Evolutionary conservation across 345 rosid genomes (phyloP), one percentile per base, ranked within the genome.

Genomic region (Salix udensis): DNA sequence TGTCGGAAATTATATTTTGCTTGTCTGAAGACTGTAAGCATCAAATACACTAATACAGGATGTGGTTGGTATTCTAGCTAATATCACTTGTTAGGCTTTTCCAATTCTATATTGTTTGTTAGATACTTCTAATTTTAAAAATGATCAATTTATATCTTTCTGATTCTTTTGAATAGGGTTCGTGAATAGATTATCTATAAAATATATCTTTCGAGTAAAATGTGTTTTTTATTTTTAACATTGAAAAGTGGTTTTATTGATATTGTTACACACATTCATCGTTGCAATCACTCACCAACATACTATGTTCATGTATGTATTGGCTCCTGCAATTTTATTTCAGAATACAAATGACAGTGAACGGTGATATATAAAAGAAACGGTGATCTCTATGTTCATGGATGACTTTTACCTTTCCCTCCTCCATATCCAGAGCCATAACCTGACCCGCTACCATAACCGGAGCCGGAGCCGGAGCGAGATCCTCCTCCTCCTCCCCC

Each of bases 341-440:
- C 52, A 46, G 58, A 34, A 34, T 55, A 65, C 80, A 77, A 79
- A 68, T 44, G 24, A 13, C 61, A 30, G 1, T 70, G 15, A 15
- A 11, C 10, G 15, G 4, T 10, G 46, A 5, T 36, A 39, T 37
- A 15, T 37, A 46, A 19, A 10, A 53, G 46, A 52, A 14, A 68
- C 52, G 1, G 26, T 40, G 55, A 40, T 14, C 28, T 50, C 67
- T 26, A 36, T 30, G 67, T 73, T 87, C 88, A 83, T 1, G 90
- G 88, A 4, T 0, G n/a, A 19, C 72, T 44, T 16, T 67, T n/a
- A 1, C 58, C 60, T 2, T 71, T 76, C 14, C 83, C 44, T 19
- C 79, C 79, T 3, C 83, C 82, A 5, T 73, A 19, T 14, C 87
- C 88, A 28, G 72, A 77, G 67, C 87, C 83, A 19, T 42, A 72